phyloP scores from a whole-genome alignment of 768 basidiomycete genomes.

The Agaricus sinodeliciosus region DNA sequence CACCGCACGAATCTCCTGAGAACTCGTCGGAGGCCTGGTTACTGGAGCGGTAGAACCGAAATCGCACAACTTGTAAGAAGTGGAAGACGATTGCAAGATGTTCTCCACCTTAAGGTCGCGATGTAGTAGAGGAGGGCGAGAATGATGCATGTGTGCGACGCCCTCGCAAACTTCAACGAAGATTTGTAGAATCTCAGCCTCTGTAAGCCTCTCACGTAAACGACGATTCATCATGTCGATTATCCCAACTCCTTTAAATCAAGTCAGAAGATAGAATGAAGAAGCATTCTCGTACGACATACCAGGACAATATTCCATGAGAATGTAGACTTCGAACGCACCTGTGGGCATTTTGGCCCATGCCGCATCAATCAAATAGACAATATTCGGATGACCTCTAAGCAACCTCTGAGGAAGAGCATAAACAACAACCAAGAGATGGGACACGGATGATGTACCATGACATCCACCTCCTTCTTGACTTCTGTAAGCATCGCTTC shows the following conservation, averaged over 20 bases:
- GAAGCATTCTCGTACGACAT: slow-evolving; percentile 16
- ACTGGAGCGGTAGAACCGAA: slow-evolving; percentile 91
- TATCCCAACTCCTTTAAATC: slow-evolving; percentile 78
- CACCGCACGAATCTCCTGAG: slow-evolving; percentile 78
- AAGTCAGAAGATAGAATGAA: slow-evolving; percentile 8
- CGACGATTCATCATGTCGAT: slow-evolving; percentile 99
- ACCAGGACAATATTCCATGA: slow-evolving; percentile 98
- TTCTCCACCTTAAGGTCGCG: slow-evolving; percentile 99
- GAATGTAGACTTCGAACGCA: slow-evolving; percentile 91
- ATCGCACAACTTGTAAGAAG: slow-evolving; percentile 93
- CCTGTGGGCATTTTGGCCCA: slow-evolving; percentile 83
- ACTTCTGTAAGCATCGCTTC: slow-evolving; percentile 89
- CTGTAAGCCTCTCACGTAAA: slow-evolving; percentile 88
- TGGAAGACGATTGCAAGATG: slow-evolving; percentile 81
- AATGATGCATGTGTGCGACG: slow-evolving; percentile 93
- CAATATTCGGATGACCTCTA: slow-evolving; percentile 91
- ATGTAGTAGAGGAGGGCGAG: slow-evolving; percentile 85
- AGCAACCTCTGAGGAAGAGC: slow-evolving; percentile 63
- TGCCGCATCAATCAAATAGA: slow-evolving; percentile 92
- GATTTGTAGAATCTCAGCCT: slow-evolving; percentile 94
- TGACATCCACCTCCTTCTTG: slow-evolving; percentile 96
- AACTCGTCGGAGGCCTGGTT: slow-evolving; percentile 65
- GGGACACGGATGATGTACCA: slow-evolving; percentile 51
- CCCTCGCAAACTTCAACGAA: slow-evolving; percentile 98
- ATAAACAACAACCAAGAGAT: slow-evolving; percentile 18